A percentile compares a stretch with the other conserved stretches of the same genome.
Conservation (phyloP, 306 rosid genomes). For the Delonix regia region DNA sequence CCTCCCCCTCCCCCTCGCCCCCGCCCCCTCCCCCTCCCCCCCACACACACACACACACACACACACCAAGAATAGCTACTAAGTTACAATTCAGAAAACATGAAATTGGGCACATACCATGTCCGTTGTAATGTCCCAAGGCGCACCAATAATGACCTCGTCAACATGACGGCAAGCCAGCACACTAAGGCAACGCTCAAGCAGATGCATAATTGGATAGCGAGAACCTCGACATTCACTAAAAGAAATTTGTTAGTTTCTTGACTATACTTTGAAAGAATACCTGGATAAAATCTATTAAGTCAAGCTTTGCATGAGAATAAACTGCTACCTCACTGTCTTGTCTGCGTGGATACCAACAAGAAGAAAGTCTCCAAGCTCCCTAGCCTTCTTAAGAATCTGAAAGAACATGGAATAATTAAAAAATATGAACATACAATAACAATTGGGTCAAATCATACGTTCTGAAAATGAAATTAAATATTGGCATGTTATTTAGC, state of each 20-base stretch:
- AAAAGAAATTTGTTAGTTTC: constrained; percentile 43
- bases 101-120: constrained; percentile 63
- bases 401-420: constrained; percentile 37
- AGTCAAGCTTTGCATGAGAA: constrained; percentile 13
- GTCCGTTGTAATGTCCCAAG: constrained; percentile 88
- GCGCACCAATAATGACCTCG: constrained; percentile 98
- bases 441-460: constrained; percentile 1
- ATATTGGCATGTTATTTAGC: constrained; percentile 14
- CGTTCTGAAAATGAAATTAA: background rate
- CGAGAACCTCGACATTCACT: constrained; percentile 78
- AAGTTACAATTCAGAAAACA: constrained; percentile 21
- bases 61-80: no score
- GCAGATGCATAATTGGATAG: constrained; percentile 89
- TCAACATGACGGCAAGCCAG: constrained; percentile 91
- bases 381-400: constrained; percentile 92
- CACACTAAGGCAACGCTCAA: constrained; percentile 96
- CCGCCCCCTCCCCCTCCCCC: constrained; percentile 88
- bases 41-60: no score
- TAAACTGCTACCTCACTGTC: constrained; percentile 71
- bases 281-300: constrained; percentile 18
- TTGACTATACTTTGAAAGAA: background rate
- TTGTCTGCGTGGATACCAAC: constrained; percentile 88
- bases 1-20: no score
- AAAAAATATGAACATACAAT: constrained; percentile 22
- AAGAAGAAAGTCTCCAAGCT: constrained; percentile 91